Percentiles rank a stretch among this genome's conserved stretches.
Conservation (phyloP, 768 basidiomycete genomes). For the Coprinellus micaceus region DNA sequence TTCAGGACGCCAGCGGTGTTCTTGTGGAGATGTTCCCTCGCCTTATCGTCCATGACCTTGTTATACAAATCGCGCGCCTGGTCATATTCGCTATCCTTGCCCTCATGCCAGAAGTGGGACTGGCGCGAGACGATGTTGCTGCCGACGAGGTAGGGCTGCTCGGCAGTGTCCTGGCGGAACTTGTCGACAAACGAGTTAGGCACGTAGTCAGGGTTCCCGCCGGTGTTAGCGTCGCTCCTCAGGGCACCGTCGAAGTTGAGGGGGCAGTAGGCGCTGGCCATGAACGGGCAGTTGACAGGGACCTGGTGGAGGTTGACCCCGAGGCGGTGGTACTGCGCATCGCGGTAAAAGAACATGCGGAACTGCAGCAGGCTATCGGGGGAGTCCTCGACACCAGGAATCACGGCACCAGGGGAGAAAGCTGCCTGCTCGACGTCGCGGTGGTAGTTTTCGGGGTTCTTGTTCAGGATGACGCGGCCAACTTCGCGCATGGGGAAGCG, state of each 20-base stretch:
- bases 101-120: constrained; percentile 13
- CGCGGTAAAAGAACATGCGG: constrained; percentile 16
- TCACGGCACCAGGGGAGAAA: no score
- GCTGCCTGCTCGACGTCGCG: no score
- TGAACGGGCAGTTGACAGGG: constrained; percentile 15
- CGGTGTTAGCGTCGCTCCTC: constrained; percentile 2
- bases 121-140: constrained; percentile 12
- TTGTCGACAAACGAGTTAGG: constrained; percentile 14
- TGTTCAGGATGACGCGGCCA: no score
- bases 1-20: constrained; percentile 5
- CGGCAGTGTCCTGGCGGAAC: constrained; percentile 2
- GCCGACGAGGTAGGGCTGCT: constrained; percentile 8
- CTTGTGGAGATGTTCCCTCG: constrained; percentile 3
- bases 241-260: constrained; percentile 10
- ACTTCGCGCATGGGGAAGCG: no score
- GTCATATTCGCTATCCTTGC: constrained; percentile 8
- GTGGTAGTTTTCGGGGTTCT: no score
- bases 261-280: constrained; percentile 9
- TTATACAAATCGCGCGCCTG: constrained; percentile 11
- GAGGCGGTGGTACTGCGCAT: constrained; percentile 14
- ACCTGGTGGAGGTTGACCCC: constrained; percentile 13
- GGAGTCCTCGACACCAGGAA: constrained; percentile 13
- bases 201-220: constrained; percentile 9
- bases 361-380: constrained; percentile 14
- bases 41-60: constrained; percentile 9